Base-by-base conservation (phyloP, 2,329 filamentous ascomycete genomes). In the Leptodontidium sp. region DNA sequence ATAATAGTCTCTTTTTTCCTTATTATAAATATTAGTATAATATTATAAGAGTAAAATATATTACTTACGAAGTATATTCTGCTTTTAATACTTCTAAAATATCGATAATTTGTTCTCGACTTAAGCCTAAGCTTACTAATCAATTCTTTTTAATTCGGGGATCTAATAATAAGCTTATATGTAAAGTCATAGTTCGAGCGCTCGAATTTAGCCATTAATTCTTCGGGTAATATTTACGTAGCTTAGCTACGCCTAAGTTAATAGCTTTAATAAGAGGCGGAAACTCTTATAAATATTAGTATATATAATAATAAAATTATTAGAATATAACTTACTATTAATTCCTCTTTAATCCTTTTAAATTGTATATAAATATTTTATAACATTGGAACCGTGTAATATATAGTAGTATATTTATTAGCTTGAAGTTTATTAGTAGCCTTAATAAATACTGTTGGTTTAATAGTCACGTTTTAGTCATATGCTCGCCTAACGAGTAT, bases 121-220 rank as follows among this genome's bases (percentile, higher is more conserved):
- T 35, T 35, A 35, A 35, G 32, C 32, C 9, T 35, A 35, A 35
- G 32, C 32, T 35, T 35, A 35, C 9, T 35, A 35, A 35, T 35
- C 1, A 5, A 5, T 35, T 9, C 9, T 35, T 35, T 35, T 35
- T 35, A 9, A 35, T 35, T 35, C 32, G 32, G 9, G 32, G 32
- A 35, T 35, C 9, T 35, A 35, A 35, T 35, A 35, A 35, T 35
- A 9, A 35, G 21, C 32, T 35, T 35, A 50, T 50, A 50, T 50
- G 26, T 50, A 50, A 50, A 50, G 49, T 50, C 49, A 26, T 50
- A 50, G 49, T 50, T 50, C 49, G 49, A 26, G 49, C 49, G 49
- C 21, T 50, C 17, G 49, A 50, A 26, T 50, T 24, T 21, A 50
- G 9, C 49, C 21, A 50, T 50, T 50, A 21, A 50, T 50, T 50